Evolutionary conservation across 768 basidiomycete species (phyloP), one percentile per base, ranked within the genome.

Genomic region (Punctularia strigosozonata): DNA sequence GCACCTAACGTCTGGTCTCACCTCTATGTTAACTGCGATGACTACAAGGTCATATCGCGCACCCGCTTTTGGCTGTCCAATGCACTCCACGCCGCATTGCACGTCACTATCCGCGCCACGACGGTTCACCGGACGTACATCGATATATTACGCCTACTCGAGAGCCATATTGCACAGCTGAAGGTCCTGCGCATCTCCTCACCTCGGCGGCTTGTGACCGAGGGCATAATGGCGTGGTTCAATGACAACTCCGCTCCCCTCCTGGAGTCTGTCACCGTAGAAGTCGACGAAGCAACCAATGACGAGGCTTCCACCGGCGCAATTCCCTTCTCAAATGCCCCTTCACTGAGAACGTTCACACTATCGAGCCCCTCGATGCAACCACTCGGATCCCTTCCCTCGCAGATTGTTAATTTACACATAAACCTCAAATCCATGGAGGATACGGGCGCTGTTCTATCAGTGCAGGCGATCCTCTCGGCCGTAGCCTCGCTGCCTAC

Each of bases 1-100:
- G 57, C 60, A 25, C 73, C 75, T n/a, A 56, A 62, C 17, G 63
- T 75, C 18, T 80, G 77, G 77, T 73, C 74, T 4, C 59, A 66
- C 48, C 47, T 78, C 39, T 69, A 73, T 42, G 57, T 78, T 37
- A 62, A 74, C 42, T 57, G 62, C 39, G 65, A 72, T 44, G 56
- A 58, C 28, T 51, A 61, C 15, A 52, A 70, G 41, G 61, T 67
- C 25, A 54, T 55, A 39, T 53, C 57, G 3, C 63, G 66, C 43
- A 68, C 68, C 17, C 59, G 49, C 14, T 58, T 69, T 38, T 78
- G 74, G 73, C 64, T 79, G 13, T 53, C 58, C 36, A 71, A 59
- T 44, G 70, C 69, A 6, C 56, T 57, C 30, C 51, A 56, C 21
- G 62, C 63, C 14, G 61, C 58, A 6, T 61, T 79, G 32, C 54